Evolutionary conservation across 106 monocot genomes (phyloP), one percentile per base, ranked within the genome.

Genomic region (Dactylorhiza incarnata): DNA sequence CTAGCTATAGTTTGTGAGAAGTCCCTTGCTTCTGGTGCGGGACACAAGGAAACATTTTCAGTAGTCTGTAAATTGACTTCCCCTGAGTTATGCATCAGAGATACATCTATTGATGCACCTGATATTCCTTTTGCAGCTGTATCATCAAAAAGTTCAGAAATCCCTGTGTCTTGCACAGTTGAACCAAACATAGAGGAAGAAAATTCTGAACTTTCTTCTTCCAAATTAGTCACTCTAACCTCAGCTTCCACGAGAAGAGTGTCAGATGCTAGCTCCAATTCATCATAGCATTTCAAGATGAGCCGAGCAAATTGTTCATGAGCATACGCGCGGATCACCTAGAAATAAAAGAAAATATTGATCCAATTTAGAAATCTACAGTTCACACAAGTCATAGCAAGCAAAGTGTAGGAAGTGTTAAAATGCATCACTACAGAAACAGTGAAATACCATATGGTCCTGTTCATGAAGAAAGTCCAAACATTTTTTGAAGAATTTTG

Each of bases 251-350:
- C 71, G 73, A 91, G 83, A 82, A 78, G 83, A 65, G 86, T 83
- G 73, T 94, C 99, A 43, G 94, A 85, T 75, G 83, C 83, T 67
- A 92, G 71, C 76, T 99, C 94, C 78, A 99, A 82, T 53, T 94
- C 91, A 80, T 99, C 87, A 53, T 92, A 86, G 61, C 94, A 94
- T 78, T 85, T 94, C 49, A 99, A 85, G 71, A 99, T 94, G 63
- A 99, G 84, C 52, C 99, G 86, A 45, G 99, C 99, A 88, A 94
- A 99, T 74, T 99, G 89, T 81, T 99, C 99, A 77, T 99, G 99
- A 71, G 94, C 99, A 88, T 84, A 92, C 70, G 99, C 99, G 75
- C 91, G 89, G 10, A 94, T 82, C 50, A 99, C 88, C 97, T 99
- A 80, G 45, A 24, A 56, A 49, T 54, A 69, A 5, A 22, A 69